A percentile compares a stretch with the other conserved stretches of the same genome.
phyloP scores from a whole-genome alignment of 2,329 filamentous ascomycete species.

The Diaporthe ampelina region DNA sequence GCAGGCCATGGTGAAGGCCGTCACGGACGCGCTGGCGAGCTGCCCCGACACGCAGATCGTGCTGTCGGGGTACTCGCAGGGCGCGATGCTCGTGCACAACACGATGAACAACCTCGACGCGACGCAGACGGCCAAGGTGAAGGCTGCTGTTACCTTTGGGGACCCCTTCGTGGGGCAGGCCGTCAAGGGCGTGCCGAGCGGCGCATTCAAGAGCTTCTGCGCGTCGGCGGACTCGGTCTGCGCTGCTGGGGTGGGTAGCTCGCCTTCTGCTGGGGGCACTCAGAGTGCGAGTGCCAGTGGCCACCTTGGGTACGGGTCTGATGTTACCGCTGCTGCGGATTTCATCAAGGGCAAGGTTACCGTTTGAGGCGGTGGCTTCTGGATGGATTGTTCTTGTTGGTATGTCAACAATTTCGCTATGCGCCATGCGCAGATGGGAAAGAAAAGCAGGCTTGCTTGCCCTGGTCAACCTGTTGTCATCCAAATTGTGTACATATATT shows the following conservation, averaged over 20 bases:
- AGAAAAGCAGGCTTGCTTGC: too few species aligned
- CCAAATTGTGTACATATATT: not conserved
- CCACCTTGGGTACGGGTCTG: slow-evolving; percentile 42
- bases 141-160: slow-evolving; percentile 48
- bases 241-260: not conserved
- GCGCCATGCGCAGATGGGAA: too few species aligned
- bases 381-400: not conserved
- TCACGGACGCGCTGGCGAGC: slow-evolving; percentile 46
- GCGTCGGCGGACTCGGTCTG: slow-evolving; percentile 40
- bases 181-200: slow-evolving; percentile 12
- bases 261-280: slow-evolving; percentile 37
- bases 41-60: slow-evolving; percentile 59
- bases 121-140: slow-evolving; percentile 39
- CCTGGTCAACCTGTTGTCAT: not conserved
- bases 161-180: slow-evolving; percentile 42
- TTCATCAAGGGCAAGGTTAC: slow-evolving; percentile 41
- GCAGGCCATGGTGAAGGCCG: slow-evolving; percentile 56
- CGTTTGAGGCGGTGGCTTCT: not conserved
- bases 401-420: too few species aligned
- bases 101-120: slow-evolving; percentile 44
- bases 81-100: slow-evolving; percentile 49
- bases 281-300: slow-evolving; percentile 20
- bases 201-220: slow-evolving; percentile 40
- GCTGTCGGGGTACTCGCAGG: slow-evolving; percentile 56
- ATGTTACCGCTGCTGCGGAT: slow-evolving; percentile 35